Evolutionary conservation across 495 filamentous ascomycete species (phyloP).

Genomic region (Tuber magnatum): DNA sequence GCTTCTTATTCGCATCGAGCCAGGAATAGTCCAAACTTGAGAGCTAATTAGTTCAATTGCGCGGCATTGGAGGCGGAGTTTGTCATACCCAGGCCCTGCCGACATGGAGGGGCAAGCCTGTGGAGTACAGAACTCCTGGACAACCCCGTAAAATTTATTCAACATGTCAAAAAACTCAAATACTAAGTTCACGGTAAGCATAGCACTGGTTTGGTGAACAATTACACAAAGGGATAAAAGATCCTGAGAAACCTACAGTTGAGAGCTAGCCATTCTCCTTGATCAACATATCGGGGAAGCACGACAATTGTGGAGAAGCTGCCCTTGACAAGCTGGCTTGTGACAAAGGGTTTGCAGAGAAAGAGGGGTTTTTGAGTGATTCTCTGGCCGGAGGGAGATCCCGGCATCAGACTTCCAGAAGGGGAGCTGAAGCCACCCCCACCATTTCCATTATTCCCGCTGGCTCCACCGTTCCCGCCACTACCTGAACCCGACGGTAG

Average conservation of each 20-base stretch:
- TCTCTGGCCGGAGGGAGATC: constrained; percentile 30
- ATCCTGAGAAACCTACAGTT: constrained; percentile 29
- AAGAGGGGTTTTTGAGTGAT: constrained; percentile 40
- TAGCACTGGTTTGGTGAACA: background rate
- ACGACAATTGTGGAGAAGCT: constrained; percentile 73
- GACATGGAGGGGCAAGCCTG: constrained; percentile 66
- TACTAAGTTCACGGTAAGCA: constrained; percentile 13
- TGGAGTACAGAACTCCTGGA: constrained; percentile 55
- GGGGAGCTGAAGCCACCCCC: constrained; percentile 10
- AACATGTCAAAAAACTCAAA: constrained; percentile 42
- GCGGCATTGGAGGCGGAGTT: background rate
- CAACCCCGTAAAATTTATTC: constrained; percentile 40
- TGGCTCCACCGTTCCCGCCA: background rate
- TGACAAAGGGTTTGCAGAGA: constrained; percentile 42
- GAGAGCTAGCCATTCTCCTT: constrained; percentile 67
- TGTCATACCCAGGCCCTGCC: constrained; percentile 55
- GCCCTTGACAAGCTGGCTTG: constrained; percentile 53
- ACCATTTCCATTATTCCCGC: constrained; percentile 14
- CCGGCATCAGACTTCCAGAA: constrained; percentile 21
- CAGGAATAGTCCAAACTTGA: constrained; percentile 67
- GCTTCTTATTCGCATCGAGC: constrained; percentile 52
- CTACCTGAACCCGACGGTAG: constrained; percentile 21
- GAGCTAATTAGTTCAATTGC: background rate
- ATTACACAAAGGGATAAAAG: background rate
- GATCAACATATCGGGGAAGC: constrained; percentile 63